phyloP scores from a whole-genome alignment of 164 flowering plant genomes.

The Stephania yunnanensis region DNA sequence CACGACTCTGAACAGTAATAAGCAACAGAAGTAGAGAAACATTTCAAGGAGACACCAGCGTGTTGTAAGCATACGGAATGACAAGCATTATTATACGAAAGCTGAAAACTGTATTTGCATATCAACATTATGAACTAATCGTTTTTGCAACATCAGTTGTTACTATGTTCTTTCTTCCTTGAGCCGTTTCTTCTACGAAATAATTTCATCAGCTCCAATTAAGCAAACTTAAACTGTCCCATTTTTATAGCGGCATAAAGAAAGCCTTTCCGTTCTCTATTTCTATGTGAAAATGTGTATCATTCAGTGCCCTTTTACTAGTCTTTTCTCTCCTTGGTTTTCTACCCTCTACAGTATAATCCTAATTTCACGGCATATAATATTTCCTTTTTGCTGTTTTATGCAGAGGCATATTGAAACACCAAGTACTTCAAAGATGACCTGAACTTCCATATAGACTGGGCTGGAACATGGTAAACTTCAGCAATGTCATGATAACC shows the following conservation, averaged over 20 bases:
- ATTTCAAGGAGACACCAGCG: not conserved
- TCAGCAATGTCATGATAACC: too few species aligned
- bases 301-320: too few species aligned
- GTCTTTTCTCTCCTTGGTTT: too few species aligned
- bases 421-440: not conserved
- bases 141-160: not conserved
- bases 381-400: not conserved
- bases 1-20: not conserved
- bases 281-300: not conserved
- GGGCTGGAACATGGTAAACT: not conserved
- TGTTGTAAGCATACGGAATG: not conserved
- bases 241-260: not conserved
- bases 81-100: not conserved
- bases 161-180: not conserved
- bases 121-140: not conserved
- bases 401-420: not conserved
- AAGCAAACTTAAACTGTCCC: not conserved
- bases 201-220: not conserved
- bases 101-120: not conserved
- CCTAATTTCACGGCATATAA: too few species aligned
- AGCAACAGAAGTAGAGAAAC: not conserved
- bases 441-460: not conserved
- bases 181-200: not conserved
- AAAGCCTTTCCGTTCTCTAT: not conserved
- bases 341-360: too few species aligned